phyloP scores from a whole-genome alignment of 1,284 basidiomycete genomes.

The Phlebopus sp. region DNA sequence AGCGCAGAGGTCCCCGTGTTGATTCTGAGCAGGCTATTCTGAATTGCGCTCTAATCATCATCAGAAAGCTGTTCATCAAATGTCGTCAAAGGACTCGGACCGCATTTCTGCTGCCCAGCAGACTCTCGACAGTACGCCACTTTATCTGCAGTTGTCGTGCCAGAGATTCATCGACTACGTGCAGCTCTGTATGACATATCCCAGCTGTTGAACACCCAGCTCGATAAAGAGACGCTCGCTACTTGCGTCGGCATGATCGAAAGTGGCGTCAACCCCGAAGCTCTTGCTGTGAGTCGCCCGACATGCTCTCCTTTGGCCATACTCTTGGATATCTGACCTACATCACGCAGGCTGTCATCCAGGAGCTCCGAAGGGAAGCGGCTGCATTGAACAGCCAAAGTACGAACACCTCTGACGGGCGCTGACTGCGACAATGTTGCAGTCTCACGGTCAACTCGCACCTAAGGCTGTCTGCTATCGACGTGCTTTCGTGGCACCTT shows the following conservation, averaged over 20 bases:
- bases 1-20: not conserved
- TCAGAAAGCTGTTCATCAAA: constrained; percentile 18
- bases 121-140: constrained; percentile 70
- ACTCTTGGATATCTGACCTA: too few relatives aligned
- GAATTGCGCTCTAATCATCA: too few relatives aligned
- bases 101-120: constrained; percentile 72
- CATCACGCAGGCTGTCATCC: constrained; percentile 60
- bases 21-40: too few relatives aligned
- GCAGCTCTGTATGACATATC: constrained; percentile 80
- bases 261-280: constrained; percentile 81
- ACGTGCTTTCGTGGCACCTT: too few relatives aligned
- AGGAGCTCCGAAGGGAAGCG: constrained; percentile 69
- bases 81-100: constrained; percentile 63
- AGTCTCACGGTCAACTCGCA: not conserved
- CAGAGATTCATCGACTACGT: constrained; percentile 2
- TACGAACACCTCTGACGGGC: constrained; percentile 18
- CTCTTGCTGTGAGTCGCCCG: constrained; percentile 65
- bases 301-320: not conserved
- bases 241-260: constrained; percentile 85
- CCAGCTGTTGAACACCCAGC: constrained; percentile 75
- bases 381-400: constrained; percentile 33
- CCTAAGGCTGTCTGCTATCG: not conserved
- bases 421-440: constrained; percentile 7
- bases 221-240: constrained; percentile 79
- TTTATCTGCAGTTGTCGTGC: constrained; percentile 1